phyloP scores from a whole-genome alignment of 768 basidiomycete genomes.

The Phanerodontia chrysosporium region DNA sequence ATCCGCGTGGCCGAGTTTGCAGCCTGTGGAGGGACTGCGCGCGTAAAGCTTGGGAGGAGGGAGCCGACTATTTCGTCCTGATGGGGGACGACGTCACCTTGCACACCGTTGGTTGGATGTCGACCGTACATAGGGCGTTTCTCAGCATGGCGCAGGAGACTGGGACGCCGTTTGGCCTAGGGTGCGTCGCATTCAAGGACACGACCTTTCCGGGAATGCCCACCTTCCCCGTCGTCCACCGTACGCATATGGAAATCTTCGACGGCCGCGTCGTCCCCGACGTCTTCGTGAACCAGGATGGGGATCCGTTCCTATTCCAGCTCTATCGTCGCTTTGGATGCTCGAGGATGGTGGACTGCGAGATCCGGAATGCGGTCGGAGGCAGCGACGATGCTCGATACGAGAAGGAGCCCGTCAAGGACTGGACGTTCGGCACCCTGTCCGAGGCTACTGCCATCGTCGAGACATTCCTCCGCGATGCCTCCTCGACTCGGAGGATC shows the following conservation, averaged over 20 bases:
- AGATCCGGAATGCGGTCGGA: constrained; percentile 43
- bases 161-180: constrained; percentile 41
- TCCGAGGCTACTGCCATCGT: constrained; percentile 35
- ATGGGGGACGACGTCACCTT: constrained; percentile 55
- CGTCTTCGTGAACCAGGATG: constrained; percentile 55
- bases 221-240: constrained; percentile 55
- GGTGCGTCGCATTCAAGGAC: constrained; percentile 56
- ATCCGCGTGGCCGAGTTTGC: constrained; percentile 46
- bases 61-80: constrained; percentile 47
- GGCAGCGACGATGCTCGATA: constrained; percentile 46
- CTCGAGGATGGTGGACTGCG: constrained; percentile 39
- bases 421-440: constrained; percentile 49
- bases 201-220: constrained; percentile 56
- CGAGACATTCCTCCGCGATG: constrained; percentile 33
- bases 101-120: constrained; percentile 50
- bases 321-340: constrained; percentile 55
- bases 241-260: constrained; percentile 54
- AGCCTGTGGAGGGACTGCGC: constrained; percentile 52
- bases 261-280: constrained; percentile 45
- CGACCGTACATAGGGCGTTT: constrained; percentile 37
- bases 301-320: constrained; percentile 55
- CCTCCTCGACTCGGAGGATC: constrained; percentile 12
- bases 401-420: constrained; percentile 35
- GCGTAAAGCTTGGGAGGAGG: constrained; percentile 40
- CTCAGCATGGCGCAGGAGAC: constrained; percentile 25